phyloP scores from a whole-genome alignment of 768 basidiomycete species.

The Leccinellum rugosiceps region DNA sequence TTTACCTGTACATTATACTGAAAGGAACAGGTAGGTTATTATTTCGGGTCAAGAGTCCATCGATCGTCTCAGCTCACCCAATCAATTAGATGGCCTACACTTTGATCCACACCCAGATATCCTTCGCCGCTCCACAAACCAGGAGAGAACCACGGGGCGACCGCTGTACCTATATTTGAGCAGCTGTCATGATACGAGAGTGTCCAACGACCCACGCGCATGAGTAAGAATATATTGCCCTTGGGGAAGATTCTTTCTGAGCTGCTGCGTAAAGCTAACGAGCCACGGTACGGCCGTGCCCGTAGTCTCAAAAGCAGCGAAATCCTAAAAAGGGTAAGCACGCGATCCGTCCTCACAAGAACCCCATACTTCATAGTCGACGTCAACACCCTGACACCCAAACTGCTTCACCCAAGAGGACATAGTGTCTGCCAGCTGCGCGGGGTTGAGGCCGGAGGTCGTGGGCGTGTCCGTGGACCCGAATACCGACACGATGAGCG shows the following conservation, averaged over 20 bases:
- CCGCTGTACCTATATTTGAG: not conserved
- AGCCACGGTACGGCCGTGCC: slow-evolving; percentile 36
- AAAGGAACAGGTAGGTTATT: not conserved
- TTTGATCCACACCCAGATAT: slow-evolving; percentile 32
- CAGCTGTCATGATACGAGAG: not conserved
- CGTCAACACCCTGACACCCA: slow-evolving; percentile 46
- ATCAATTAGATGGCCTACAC: slow-evolving; percentile 40
- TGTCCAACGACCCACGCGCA: slow-evolving; percentile 24
- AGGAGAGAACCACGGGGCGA: slow-evolving; percentile 4
- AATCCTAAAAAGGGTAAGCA: slow-evolving; percentile 18
- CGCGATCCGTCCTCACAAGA: not conserved
- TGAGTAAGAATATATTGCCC: slow-evolving; percentile 31
- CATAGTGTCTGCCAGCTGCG: slow-evolving; percentile 25
- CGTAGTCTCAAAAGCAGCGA: slow-evolving; percentile 17
- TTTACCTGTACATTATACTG: not conserved
- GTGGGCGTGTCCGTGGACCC: slow-evolving; percentile 37
- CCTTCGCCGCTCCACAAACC: slow-evolving; percentile 12
- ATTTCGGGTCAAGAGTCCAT: not conserved
- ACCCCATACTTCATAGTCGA: slow-evolving; percentile 42
- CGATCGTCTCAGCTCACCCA: slow-evolving; percentile 28
- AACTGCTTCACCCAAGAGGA: slow-evolving; percentile 45
- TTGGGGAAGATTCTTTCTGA: slow-evolving; percentile 14
- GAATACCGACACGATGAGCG: slow-evolving; percentile 52
- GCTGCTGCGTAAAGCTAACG: slow-evolving; percentile 26
- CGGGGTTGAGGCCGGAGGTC: slow-evolving; percentile 31